phyloP scores from a whole-genome alignment of 768 basidiomycete species.

The Mycena floridula region DNA sequence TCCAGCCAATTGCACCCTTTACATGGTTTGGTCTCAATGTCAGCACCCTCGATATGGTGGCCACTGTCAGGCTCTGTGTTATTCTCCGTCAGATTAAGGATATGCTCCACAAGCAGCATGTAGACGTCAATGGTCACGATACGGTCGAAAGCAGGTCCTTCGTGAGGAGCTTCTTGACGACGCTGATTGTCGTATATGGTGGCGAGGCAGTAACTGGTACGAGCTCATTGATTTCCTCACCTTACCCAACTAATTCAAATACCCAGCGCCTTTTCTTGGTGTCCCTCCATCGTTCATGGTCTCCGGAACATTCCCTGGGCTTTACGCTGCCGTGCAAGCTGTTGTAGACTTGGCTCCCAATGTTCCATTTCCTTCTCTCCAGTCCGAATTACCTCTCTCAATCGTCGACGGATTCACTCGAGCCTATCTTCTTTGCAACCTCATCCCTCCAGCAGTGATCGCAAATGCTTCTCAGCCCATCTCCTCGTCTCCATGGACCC shows the following conservation, averaged over 20 bases:
- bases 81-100: conserved; percentile 65
- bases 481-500: conserved; percentile 66
- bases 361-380: conserved; percentile 43
- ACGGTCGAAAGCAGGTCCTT: conserved; percentile 48
- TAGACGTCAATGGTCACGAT: conserved; percentile 28
- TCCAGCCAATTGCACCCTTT: conserved; percentile 60
- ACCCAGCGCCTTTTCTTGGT: conserved; percentile 55
- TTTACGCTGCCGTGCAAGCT: conserved; percentile 59
- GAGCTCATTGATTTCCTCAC: conserved; percentile 12
- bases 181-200: conserved; percentile 67
- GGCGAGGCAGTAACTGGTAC: conserved; percentile 68
- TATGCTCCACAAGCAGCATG: conserved; percentile 34
- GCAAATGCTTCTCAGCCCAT: conserved; percentile 43
- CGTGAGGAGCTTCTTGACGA: conserved; percentile 48
- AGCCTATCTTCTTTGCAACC: conserved; percentile 69
- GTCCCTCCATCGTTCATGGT: conserved; percentile 74
- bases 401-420: conserved; percentile 76
- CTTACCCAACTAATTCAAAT: background rate
- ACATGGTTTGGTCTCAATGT: conserved; percentile 58
- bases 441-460: conserved; percentile 66
- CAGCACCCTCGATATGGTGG: conserved; percentile 61
- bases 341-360: conserved; percentile 55
- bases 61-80: conserved; percentile 63
- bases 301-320: conserved; percentile 56
- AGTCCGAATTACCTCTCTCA: conserved; percentile 66